Base-by-base conservation (phyloP, 345 rosid genomes). In the Eucalyptus decipiens region DNA sequence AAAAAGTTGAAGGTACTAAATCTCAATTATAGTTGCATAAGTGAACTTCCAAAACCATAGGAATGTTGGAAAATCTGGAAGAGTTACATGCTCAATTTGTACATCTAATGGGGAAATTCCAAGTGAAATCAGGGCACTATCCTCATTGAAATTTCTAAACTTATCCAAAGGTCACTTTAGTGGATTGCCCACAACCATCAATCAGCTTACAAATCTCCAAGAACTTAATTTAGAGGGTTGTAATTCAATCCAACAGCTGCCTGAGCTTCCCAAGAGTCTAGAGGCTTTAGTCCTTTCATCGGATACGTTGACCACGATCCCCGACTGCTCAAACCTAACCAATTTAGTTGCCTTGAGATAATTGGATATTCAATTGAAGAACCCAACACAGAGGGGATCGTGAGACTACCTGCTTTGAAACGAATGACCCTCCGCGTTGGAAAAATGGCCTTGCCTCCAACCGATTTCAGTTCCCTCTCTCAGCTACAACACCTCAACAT, bases 401-500 rank as follows among this genome's bases (percentile, higher is more conserved):
- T 16, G 19, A 16, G 52, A 16, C 52, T 50, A 50, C 52, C 52
- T 50, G 1, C 52, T 50, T 0, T 50, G 7, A 2, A 21, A 21
- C 5, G 11, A 2, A 23, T 81, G 50, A 37, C n/a, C 1, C 3
- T 81, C 2, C 12, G 32, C 5, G 9, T 83, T 3, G 50, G 5
- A 43, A 40, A 83, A 11, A 6, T 83, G 50, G 11, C 32, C 26
- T 83, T 30, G 18, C 51, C 52, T n/a, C n/a, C n/a, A n/a, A n/a
- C n/a, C 11, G 32, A 83, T 43, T 43, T 83, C 0, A 83, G 86
- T 21, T 43, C 32, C 51, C 86, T 43, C 47, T 83, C 86, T 28
- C 86, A 26, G 0, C 3, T 83, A 26, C 32, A 1, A 49, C 0
- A 3, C 0, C 86, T 83, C 10, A 45, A 6, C 1, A 13, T 62